Base-by-base conservation (phyloP, 2,329 filamentous ascomycete genomes). In the Cordyceps cicadae region DNA sequence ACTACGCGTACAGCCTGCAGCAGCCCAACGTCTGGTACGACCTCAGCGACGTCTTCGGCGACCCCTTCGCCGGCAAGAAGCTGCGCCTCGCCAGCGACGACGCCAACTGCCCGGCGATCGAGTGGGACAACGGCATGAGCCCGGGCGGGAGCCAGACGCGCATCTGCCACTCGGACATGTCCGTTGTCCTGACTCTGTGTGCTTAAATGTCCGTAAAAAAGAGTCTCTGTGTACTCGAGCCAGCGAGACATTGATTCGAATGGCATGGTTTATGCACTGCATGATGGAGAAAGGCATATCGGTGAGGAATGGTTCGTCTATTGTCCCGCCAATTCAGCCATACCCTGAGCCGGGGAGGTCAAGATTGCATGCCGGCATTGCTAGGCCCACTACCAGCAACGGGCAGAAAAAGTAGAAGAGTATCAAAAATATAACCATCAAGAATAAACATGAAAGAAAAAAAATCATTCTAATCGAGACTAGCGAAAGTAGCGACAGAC, bases 41-140 rank as follows among this genome's bases (percentile, higher is more conserved):
- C 63, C 66, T 77, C 39, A 73, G 68, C 66, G 69, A 71, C 62
- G 72, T 76, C 17, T 77, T 76, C 51, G 75, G 75, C n/a, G 70
- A 75, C 59, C 65, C 70, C 9, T 76, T 77, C 24, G 54, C 54
- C 19, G 73, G 74, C 15, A 63, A 67, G 54, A 74, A 71, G 67
- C 34, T 77, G 8, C 67, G 66, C 5, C 66, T 70, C 9, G 65
- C 64, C 24, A 73, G 71, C 63, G 64, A 65, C 34, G 64, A 72
- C 41, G 41, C 61, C 7, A 64, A 55, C 3, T 77, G 75, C 67
- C 69, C 70, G 0, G 56, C 65, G 3, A 76, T 77, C 49, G 65
- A 69, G 11, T 77, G 74, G 74, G 59, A 64, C 0, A 62, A 67
- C 5, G 75, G 75, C 3, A 66, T 67, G 11, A 70, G 71, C 5